A percentile compares a stretch with the other conserved stretches of the same genome.
Evolutionary conservation across 345 rosid genomes (phyloP).

Genomic region (Eucalyptus dawsonii): DNA sequence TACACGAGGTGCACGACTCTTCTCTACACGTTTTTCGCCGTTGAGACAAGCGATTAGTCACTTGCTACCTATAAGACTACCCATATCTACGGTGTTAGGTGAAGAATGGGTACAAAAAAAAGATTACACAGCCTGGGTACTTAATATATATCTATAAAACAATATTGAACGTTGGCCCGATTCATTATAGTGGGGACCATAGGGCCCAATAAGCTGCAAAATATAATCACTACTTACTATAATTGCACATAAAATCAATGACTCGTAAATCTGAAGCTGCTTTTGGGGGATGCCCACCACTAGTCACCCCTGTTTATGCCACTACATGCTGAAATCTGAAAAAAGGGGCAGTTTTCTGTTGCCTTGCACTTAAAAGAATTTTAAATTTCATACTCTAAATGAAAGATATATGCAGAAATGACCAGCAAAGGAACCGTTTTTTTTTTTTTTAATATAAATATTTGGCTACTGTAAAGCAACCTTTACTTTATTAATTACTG

Average conservation of each 20-base stretch:
- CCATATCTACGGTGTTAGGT: not conserved
- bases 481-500: not conserved
- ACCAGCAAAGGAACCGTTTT: not conserved
- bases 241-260: not conserved
- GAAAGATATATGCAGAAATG: not conserved
- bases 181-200: not conserved
- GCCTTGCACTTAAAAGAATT: not conserved
- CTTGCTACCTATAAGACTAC: not conserved
- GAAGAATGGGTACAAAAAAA: not conserved
- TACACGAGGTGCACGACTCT: not conserved
- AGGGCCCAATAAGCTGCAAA: not conserved
- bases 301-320: not conserved
- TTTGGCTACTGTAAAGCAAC: not conserved
- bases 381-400: not conserved
- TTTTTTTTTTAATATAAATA: no score
- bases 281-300: not conserved
- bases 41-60: not conserved
- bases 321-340: not conserved
- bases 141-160: not conserved
- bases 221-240: not conserved
- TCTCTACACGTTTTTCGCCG: not conserved
- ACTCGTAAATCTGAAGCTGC: not conserved
- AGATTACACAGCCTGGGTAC: not conserved
- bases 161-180: not conserved
- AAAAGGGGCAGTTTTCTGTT: not conserved